phyloP scores from a whole-genome alignment of 2,329 filamentous ascomycete genomes.

The Aspergillus pseudoviridinutans region DNA sequence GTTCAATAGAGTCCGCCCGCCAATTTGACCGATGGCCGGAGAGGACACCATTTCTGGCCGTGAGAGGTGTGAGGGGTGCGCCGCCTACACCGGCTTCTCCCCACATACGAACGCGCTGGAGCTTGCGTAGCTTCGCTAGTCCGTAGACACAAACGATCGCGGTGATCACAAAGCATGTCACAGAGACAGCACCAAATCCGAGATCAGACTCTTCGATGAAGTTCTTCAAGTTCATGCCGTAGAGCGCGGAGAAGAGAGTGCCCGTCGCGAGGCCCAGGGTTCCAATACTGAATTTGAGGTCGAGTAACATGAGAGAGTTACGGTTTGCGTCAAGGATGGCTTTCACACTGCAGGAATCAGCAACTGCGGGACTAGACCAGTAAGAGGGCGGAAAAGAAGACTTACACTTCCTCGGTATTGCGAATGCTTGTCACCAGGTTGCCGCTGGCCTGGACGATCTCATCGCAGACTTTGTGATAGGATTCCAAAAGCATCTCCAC shows the following conservation, averaged over 20 bases:
- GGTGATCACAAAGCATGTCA: slow-evolving; percentile 66
- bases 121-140: slow-evolving; percentile 73
- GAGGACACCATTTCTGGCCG: slow-evolving; percentile 20
- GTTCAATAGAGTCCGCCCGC: slow-evolving; percentile 43
- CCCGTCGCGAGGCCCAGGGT: slow-evolving; percentile 92
- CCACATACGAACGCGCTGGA: slow-evolving; percentile 88
- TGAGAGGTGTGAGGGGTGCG: slow-evolving; percentile 24
- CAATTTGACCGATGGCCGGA: slow-evolving; percentile 34
- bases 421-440: slow-evolving; percentile 92
- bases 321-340: slow-evolving; percentile 97
- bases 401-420: slow-evolving; percentile 97
- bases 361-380: neutral
- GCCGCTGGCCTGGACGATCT: slow-evolving; percentile 92
- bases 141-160: slow-evolving; percentile 79
- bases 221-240: slow-evolving; percentile 99
- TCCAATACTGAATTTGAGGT: slow-evolving; percentile 92
- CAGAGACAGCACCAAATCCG: slow-evolving; percentile 75
- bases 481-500: slow-evolving; percentile 96
- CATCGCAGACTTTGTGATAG: slow-evolving; percentile 95
- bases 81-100: slow-evolving; percentile 49
- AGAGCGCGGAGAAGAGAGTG: slow-evolving; percentile 95
- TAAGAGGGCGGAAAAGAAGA: slow-evolving; percentile 6
- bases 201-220: slow-evolving; percentile 92
- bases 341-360: slow-evolving; percentile 63
- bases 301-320: slow-evolving; percentile 94